Percentiles rank a stretch among this genome's conserved stretches.
These are phyloP conservation scores for Trypanosoma cruzi DNA, from an alignment of 208 protist species.

Conservation along the genomic window DNA sequence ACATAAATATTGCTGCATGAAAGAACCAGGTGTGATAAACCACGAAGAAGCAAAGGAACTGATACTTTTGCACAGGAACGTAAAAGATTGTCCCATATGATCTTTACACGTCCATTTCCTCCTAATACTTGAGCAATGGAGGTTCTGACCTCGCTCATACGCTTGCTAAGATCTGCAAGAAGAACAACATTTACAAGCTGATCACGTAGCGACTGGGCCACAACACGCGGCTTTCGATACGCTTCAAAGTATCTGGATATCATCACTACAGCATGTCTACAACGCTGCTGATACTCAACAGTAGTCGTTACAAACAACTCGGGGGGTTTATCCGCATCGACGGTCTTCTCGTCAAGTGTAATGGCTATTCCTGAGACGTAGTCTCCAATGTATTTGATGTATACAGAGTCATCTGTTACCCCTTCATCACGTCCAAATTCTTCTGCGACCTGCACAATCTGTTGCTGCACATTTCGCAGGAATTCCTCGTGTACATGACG, in stretches of 20 bases:
- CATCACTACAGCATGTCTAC: slow-evolving; percentile 56
- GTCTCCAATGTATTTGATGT: slow-evolving; percentile 47
- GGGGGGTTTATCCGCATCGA: slow-evolving; percentile 49
- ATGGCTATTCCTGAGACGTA: slow-evolving; percentile 72
- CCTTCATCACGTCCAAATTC: slow-evolving; percentile 22
- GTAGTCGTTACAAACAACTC: slow-evolving; percentile 41
- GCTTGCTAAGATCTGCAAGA: slow-evolving; percentile 50
- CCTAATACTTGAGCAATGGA: slow-evolving; percentile 46
- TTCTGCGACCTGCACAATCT: slow-evolving; percentile 38
- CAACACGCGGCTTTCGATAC: slow-evolving; percentile 14
- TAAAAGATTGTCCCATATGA: slow-evolving; percentile 68
- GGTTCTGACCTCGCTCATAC: slow-evolving; percentile 39
- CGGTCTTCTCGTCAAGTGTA: slow-evolving; percentile 46
- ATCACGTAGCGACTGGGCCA: slow-evolving; percentile 38
- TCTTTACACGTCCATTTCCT: slow-evolving; percentile 47
- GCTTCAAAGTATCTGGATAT: slow-evolving; percentile 48
- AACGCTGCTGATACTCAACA: slow-evolving; percentile 56
- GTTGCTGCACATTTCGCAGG: slow-evolving; percentile 37
- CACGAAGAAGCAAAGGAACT: slow-evolving; percentile 17
- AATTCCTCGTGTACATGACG: slow-evolving; percentile 60
- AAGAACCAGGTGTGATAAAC: slow-evolving; percentile 50
- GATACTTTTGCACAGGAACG: slow-evolving; percentile 32
- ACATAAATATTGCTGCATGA: slow-evolving; percentile 47
- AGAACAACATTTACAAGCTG: slow-evolving; percentile 64
- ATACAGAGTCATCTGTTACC: slow-evolving; percentile 32